These are phyloP conservation scores for Cyclotella atomus DNA, from an alignment of 108 stramenopile species.

Conservation along the genomic window DNA sequence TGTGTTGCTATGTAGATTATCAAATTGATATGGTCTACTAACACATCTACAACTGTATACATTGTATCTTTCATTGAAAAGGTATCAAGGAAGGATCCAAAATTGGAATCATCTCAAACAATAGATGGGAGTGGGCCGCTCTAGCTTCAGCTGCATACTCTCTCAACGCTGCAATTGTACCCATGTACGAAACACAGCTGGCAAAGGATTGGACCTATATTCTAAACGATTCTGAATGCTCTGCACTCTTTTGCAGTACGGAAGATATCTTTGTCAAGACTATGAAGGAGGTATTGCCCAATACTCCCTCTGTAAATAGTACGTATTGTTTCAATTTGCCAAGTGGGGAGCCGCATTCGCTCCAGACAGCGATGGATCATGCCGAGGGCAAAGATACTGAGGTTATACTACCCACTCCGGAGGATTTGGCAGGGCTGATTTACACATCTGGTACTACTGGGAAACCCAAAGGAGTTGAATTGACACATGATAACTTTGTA, in stretches of 20 bases:
- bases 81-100: conserved; percentile 71
- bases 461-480: conserved; percentile 96
- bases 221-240: conserved; percentile 88
- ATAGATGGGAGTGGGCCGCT: conserved; percentile 95
- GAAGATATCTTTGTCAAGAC: conserved; percentile 84
- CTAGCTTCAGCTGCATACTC: conserved; percentile 89
- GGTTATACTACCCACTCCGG: conserved; percentile 71
- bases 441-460: conserved; percentile 98
- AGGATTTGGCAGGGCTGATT: conserved; percentile 92
- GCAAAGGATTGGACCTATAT: conserved; percentile 95
- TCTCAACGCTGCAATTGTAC: conserved; percentile 91
- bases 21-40: no score
- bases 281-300: conserved; percentile 75
- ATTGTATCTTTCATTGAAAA: conserved; percentile 17
- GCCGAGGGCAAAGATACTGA: conserved; percentile 39
- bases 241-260: conserved; percentile 82
- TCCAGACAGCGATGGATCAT: conserved; percentile 64
- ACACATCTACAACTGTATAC: no score
- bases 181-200: conserved; percentile 94
- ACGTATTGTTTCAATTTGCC: conserved; percentile 79
- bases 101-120: conserved; percentile 93
- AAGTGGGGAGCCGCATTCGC: conserved; percentile 74
- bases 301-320: conserved; percentile 71
- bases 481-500: conserved; percentile 89
- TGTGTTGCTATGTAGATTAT: no score